Evolutionary conservation across 805 yeast genomes (phyloP).

Genomic region (Spathaspora hagerdaliae): DNA sequence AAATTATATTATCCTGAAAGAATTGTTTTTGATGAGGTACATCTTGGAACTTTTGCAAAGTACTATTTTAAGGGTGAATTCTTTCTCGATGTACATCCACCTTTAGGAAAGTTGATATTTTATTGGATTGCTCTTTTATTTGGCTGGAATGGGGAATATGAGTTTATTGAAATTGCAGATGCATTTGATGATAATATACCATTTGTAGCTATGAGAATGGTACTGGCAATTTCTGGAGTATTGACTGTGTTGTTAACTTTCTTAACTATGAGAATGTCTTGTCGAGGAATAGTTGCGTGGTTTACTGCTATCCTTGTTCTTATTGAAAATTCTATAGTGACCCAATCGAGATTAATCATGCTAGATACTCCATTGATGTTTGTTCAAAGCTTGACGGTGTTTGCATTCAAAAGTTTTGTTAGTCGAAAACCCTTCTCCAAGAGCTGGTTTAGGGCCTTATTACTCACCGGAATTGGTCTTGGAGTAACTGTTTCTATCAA

Average conservation of each 20-base stretch:
- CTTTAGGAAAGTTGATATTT: conserved; percentile 58
- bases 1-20: conserved; percentile 30
- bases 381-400: conserved; percentile 45
- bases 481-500: conserved; percentile 62
- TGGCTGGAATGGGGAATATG: conserved; percentile 47
- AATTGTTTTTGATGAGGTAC: conserved; percentile 49
- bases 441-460: conserved; percentile 51
- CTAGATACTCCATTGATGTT: conserved; percentile 44
- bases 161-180: conserved; percentile 42
- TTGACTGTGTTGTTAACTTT: conserved; percentile 49
- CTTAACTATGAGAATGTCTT: conserved; percentile 53
- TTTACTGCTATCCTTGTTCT: conserved; percentile 49
- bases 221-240: conserved; percentile 55
- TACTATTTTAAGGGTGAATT: conserved; percentile 54
- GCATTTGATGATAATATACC: conserved; percentile 30
- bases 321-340: conserved; percentile 63
- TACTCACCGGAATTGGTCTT: conserved; percentile 46
- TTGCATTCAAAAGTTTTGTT: conserved; percentile 48
- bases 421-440: conserved; percentile 39
- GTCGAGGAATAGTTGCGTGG: conserved; percentile 47
- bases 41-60: conserved; percentile 35
- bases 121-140: conserved; percentile 48
- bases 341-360: conserved; percentile 51
- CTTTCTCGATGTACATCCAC: conserved; percentile 73
- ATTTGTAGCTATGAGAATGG: conserved; percentile 51